Conservation (phyloP, 305 asterid species). For the Withania somnifera region DNA sequence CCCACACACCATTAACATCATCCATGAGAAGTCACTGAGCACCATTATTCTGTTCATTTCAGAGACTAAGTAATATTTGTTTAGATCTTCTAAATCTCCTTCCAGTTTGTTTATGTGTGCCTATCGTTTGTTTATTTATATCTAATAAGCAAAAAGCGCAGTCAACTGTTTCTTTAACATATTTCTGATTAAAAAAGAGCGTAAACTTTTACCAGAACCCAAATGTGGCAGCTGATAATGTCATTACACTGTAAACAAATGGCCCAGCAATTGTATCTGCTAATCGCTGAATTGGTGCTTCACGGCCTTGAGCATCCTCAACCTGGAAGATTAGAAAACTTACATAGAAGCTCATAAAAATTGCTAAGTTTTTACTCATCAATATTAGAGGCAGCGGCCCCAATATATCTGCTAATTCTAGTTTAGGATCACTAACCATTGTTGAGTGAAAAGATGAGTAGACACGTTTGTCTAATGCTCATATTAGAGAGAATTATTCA, state of each 20-base stretch:
- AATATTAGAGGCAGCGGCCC: background rate
- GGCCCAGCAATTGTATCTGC: constrained; percentile 99
- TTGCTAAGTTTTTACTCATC: background rate
- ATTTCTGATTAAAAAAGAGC: constrained; percentile 4
- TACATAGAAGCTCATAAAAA: background rate
- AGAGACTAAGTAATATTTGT: background rate
- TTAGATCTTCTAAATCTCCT: background rate
- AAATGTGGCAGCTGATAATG: constrained; percentile 91
- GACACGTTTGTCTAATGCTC: background rate
- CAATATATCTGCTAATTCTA: background rate
- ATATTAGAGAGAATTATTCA: background rate
- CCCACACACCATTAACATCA: background rate
- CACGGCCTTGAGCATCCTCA: constrained; percentile 99
- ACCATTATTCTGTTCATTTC: background rate
- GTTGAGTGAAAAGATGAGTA: background rate
- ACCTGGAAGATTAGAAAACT: constrained; percentile 31
- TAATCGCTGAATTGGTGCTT: constrained; percentile 98
- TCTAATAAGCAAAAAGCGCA: background rate
- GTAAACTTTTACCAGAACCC: constrained; percentile 63
- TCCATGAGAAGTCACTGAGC: background rate
- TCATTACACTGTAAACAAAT: constrained; percentile 87
- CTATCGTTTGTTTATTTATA: background rate
- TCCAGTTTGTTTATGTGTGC: background rate
- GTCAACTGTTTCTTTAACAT: background rate
- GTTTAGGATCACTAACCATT: background rate